Evolutionary conservation across 805 yeast genomes (phyloP).

Genomic region (Saturnispora silvae): DNA sequence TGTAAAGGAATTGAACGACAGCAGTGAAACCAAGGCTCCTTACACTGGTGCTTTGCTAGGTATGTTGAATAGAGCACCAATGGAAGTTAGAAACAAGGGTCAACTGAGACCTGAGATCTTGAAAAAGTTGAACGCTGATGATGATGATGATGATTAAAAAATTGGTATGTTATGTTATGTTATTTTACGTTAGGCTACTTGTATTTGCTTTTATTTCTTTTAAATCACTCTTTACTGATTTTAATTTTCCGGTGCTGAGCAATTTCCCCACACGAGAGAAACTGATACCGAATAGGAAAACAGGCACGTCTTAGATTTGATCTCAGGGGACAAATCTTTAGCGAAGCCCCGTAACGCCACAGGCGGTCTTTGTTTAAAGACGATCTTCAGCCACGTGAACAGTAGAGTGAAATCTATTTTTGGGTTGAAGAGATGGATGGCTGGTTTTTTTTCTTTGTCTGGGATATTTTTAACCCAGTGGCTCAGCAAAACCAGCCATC

Average conservation of each 20-base stretch:
- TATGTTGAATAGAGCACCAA: constrained; percentile 29
- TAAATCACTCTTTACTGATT: background rate
- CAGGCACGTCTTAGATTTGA: no score
- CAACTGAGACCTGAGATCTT: constrained; percentile 18
- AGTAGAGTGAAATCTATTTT: no score
- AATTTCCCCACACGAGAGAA: no score
- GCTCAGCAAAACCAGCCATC: constrained; percentile 7
- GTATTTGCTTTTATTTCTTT: background rate
- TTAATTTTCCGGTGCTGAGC: no score
- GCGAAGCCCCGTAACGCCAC: no score
- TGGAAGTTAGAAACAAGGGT: constrained; percentile 26
- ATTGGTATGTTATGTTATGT: background rate
- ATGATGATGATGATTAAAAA: background rate
- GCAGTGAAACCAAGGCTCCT: constrained; percentile 47
- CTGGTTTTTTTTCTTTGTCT: background rate
- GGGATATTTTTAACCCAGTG: no score
- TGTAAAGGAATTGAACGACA: constrained; percentile 41
- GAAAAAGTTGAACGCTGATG: constrained; percentile 10
- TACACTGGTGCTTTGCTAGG: constrained; percentile 34
- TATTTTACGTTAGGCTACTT: background rate
- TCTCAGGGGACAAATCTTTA: no score
- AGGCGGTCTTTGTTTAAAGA: no score
- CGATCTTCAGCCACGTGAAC: no score
- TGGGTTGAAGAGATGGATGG: no score
- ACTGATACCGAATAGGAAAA: no score